A percentile compares a stretch with the other conserved stretches of the same genome.
These are phyloP conservation scores for Balakata baccata DNA, from an alignment of 345 rosid genomes.

Conservation along the genomic window DNA sequence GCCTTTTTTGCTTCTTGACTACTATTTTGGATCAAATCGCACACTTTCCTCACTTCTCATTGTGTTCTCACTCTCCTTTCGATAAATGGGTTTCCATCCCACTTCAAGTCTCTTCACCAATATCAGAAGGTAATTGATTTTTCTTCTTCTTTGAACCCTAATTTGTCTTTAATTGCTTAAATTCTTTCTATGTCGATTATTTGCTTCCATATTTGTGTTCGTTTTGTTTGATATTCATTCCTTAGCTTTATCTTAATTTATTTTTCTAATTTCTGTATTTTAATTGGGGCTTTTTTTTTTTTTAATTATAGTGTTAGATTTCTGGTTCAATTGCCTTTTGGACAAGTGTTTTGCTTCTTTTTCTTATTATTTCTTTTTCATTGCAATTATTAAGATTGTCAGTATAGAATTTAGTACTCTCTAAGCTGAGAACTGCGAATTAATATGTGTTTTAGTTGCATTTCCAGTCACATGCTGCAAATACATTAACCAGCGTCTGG, in stretches of 20 bases:
- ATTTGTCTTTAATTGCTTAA: not conserved
- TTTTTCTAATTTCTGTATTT: not conserved
- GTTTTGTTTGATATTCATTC: not conserved
- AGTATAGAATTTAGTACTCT: not conserved
- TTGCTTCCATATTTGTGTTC: not conserved
- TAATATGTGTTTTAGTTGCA: not conserved
- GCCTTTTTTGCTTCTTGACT: not conserved
- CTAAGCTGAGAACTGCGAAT: not conserved
- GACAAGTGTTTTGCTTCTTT: not conserved
- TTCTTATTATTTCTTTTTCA: not conserved
- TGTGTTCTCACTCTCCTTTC: not conserved
- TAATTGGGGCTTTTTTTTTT: not conserved
- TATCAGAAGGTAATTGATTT: conserved; percentile 46
- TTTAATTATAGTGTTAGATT: not conserved
- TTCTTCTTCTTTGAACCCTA: not conserved
- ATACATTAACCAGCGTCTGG: too few relatives aligned
- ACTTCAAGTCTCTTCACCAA: conserved; percentile 42
- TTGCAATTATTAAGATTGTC: not conserved
- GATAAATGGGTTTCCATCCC: conserved; percentile 34
- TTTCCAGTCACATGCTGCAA: not conserved
- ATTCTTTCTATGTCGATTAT: not conserved
- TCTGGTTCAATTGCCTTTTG: not conserved
- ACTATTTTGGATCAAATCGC: not conserved
- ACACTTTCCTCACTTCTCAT: not conserved
- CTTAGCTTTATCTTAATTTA: not conserved